Evolutionary conservation across 2,329 filamentous ascomycete species (phyloP), one percentile per base, ranked within the genome.

Genomic region (Aureobasidium sp.): DNA sequence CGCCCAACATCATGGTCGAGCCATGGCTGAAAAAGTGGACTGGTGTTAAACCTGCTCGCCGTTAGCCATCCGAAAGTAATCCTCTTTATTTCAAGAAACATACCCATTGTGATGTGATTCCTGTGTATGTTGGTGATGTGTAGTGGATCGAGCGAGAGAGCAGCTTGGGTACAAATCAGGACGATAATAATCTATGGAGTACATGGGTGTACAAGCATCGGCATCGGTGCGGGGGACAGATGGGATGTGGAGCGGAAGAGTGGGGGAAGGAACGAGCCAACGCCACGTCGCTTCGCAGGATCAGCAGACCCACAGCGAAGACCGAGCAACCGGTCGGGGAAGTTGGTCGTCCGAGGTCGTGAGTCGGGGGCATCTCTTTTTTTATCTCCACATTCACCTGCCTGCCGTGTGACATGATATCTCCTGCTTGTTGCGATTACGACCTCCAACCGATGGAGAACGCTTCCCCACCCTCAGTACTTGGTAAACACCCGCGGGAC

Each of bases 1-100:
- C 86, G 39, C 85, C 86, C 15, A 88, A 74, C 86, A 88, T 88
- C 84, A 87, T 87, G 42, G 85, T 88, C 15, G 84, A 87, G 69
- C 86, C 86, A 79, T 88, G 86, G 2, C 85, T 87, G 73, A 88
- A 88, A 74, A 87, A 84, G 69, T 87, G 82, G 0, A 87, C 83
- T 1, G 84, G 85, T 6, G 84, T 80, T 15, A 63, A 63, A 17
- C 65, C 67, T 68, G 34, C 31, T 31, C 22, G 22, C 12, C 15
- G 47, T 61, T 41, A 61, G 47, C 15, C 17, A 44, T 44, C 3
- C 6, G 3, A 17, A 14, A 17, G 3, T 25, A 14, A 17, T 5
- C 14, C 9, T 8, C 14, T 25, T 42, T 9, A 22, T 5, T 5
- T 12, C 7, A 2, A 8, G 9, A 15, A 31, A 42, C 51, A 55